Evolutionary conservation across 495 filamentous ascomycete genomes (phyloP).

Genomic region (Talaromyces thailandensis): DNA sequence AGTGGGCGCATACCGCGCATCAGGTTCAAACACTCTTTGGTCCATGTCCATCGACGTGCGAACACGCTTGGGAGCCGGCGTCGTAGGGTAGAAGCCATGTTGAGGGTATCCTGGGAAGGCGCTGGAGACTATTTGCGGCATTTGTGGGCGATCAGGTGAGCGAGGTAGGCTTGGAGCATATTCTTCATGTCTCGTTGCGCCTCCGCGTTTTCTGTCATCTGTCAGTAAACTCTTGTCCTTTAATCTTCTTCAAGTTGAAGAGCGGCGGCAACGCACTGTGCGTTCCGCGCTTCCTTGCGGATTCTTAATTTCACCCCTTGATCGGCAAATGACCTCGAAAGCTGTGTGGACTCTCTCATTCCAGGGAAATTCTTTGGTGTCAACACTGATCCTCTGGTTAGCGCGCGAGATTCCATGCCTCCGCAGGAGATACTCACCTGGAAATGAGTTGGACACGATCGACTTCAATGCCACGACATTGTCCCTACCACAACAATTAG

Average conservation of each 20-base stretch:
- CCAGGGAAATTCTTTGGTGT: conserved; percentile 76
- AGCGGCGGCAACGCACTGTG: conserved; percentile 36
- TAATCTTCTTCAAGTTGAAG: no score
- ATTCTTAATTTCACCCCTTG: conserved; percentile 87
- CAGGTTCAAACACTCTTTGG: conserved; percentile 31
- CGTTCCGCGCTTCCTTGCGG: conserved; percentile 69
- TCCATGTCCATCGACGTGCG: conserved; percentile 39
- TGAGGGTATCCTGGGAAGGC: conserved; percentile 29
- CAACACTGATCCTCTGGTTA: conserved; percentile 43
- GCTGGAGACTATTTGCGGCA: conserved; percentile 19
- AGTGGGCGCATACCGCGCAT: conserved; percentile 29
- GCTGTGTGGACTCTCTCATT: conserved; percentile 81
- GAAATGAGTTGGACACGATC: conserved; percentile 65
- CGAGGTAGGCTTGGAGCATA: conserved; percentile 27
- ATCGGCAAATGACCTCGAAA: conserved; percentile 90
- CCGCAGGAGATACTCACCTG: conserved; percentile 34
- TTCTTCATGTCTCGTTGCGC: conserved; percentile 27
- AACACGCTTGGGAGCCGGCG: conserved; percentile 23
- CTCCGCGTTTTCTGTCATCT: conserved; percentile 29
- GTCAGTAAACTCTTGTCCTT: background rate
- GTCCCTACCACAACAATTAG: conserved; percentile 17
- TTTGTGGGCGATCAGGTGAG: conserved; percentile 32
- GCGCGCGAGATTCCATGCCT: conserved; percentile 1
- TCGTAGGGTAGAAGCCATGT: conserved; percentile 22
- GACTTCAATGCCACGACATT: conserved; percentile 60